Conservation (phyloP, 1,139 yeast genomes). For the Hemisphaericaspora subhashii region DNA sequence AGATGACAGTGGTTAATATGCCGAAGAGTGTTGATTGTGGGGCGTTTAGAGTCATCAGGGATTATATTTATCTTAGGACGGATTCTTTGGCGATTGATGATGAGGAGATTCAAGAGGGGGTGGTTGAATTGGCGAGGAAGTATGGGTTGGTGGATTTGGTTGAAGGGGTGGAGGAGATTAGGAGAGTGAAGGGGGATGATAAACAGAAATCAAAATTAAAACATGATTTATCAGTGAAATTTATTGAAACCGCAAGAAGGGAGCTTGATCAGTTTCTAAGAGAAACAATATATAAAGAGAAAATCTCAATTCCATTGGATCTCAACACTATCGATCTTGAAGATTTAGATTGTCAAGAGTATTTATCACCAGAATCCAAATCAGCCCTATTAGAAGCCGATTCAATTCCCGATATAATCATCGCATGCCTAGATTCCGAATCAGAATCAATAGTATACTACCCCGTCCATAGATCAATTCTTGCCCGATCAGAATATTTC, state of each 20-base stretch:
- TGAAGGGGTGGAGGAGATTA: constrained; percentile 26
- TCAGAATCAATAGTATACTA: constrained; percentile 36
- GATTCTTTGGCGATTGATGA: constrained; percentile 25
- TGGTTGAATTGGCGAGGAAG: constrained; percentile 33
- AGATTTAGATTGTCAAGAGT: constrained; percentile 26
- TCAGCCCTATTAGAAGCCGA: constrained; percentile 21
- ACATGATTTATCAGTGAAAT: constrained; percentile 43
- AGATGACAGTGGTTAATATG: constrained; percentile 22
- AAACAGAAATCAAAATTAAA: constrained; percentile 41
- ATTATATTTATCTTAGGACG: constrained; percentile 52
- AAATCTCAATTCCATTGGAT: constrained; percentile 13
- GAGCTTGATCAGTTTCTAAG: constrained; percentile 45
- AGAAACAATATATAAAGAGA: constrained; percentile 33
- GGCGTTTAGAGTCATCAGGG: constrained; percentile 41
- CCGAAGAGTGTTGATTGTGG: constrained; percentile 20
- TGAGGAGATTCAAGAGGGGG: constrained; percentile 25
- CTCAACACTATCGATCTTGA: constrained; percentile 28
- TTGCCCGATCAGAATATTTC: constrained; percentile 64
- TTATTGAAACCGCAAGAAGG: constrained; percentile 48
- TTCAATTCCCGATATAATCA: constrained; percentile 50
- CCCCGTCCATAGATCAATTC: constrained; percentile 64
- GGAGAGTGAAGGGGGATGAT: constrained; percentile 14
- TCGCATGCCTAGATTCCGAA: constrained; percentile 37
- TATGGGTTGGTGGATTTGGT: constrained; percentile 38
- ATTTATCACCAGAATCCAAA: constrained; percentile 19